Conservation (phyloP, 1,284 basidiomycete genomes). For the Cryptococcus maquisensis region DNA sequence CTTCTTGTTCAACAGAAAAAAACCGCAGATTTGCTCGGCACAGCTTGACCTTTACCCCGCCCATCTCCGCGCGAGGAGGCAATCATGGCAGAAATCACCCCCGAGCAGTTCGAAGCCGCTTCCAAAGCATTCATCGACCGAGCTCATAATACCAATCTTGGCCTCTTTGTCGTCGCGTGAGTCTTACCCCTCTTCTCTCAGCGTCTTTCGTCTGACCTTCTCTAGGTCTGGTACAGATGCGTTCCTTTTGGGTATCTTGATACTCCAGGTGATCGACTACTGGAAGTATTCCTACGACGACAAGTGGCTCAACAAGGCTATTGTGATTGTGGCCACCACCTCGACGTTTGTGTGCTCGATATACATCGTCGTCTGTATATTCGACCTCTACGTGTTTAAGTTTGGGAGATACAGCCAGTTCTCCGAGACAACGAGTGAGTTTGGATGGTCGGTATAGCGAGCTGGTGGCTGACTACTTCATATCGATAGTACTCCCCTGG, state of each 20-base stretch:
- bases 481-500: neutral
- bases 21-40: too few relatives aligned
- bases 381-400: slow-evolving; percentile 9
- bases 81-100: neutral
- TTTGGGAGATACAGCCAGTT: slow-evolving; percentile 6
- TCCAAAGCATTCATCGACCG: slow-evolving; percentile 1
- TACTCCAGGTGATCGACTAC: slow-evolving; percentile 3
- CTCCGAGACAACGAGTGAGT: neutral
- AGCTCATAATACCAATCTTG: slow-evolving; percentile 7
- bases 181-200: neutral
- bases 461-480: neutral
- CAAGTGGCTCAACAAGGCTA: slow-evolving; percentile 1
- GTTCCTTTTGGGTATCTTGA: slow-evolving; percentile 3
- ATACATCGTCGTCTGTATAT: slow-evolving; percentile 4
- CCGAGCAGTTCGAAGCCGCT: neutral
- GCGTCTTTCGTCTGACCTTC: neutral
- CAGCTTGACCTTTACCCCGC: too few relatives aligned
- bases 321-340: slow-evolving; percentile 1
- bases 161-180: slow-evolving; percentile 7
- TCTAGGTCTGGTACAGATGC: slow-evolving; percentile 3
- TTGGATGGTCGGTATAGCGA: neutral
- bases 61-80: too few relatives aligned
- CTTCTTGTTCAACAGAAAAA: too few relatives aligned
- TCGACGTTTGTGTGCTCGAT: slow-evolving; percentile 1
- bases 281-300: slow-evolving; percentile 4